Evolutionary conservation across 139 green algal genomes (phyloP).

Genomic region (Tetradesmus obliquus): DNA sequence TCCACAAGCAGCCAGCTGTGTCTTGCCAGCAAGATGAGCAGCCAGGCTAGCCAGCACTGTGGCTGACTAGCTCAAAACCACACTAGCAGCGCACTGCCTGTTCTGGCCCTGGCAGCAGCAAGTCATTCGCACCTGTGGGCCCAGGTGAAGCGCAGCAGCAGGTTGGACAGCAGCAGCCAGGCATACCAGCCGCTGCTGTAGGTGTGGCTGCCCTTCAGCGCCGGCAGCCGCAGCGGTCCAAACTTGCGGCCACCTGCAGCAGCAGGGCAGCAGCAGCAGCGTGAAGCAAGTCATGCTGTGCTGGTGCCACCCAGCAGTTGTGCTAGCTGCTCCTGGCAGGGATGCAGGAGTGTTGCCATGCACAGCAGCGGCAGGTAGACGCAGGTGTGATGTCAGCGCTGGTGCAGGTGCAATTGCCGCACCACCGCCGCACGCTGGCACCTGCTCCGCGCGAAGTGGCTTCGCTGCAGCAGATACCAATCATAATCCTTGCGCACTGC

Average conservation of each 20-base stretch:
- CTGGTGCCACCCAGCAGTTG: not conserved
- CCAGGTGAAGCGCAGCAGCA: conserved; percentile 87
- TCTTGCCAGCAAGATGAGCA: too few species aligned
- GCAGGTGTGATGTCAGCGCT: too few species aligned
- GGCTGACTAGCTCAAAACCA: too few species aligned
- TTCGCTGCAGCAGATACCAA: too few species aligned
- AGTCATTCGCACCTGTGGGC: conserved; percentile 45
- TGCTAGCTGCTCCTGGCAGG: not conserved
- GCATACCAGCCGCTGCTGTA: conserved; percentile 77
- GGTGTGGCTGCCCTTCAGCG: not conserved
- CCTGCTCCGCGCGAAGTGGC: too few species aligned
- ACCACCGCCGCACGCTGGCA: too few species aligned
- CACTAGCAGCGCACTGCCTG: too few species aligned
- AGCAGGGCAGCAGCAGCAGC: not conserved
- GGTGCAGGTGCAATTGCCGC: too few species aligned
- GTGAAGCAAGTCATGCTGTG: not conserved
- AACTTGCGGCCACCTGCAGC: conserved; percentile 9
- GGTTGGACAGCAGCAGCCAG: conserved; percentile 82
- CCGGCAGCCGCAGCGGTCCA: conserved; percentile 6
- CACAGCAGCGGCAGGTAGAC: too few species aligned
- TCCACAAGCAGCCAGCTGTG: too few species aligned
- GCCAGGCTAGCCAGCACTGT: too few species aligned
- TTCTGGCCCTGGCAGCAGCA: not conserved
- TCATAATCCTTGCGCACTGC: too few species aligned
- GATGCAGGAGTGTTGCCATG: not conserved